Conservation (phyloP, 2,329 filamentous ascomycete genomes). For the Phyllachora maydis region DNA sequence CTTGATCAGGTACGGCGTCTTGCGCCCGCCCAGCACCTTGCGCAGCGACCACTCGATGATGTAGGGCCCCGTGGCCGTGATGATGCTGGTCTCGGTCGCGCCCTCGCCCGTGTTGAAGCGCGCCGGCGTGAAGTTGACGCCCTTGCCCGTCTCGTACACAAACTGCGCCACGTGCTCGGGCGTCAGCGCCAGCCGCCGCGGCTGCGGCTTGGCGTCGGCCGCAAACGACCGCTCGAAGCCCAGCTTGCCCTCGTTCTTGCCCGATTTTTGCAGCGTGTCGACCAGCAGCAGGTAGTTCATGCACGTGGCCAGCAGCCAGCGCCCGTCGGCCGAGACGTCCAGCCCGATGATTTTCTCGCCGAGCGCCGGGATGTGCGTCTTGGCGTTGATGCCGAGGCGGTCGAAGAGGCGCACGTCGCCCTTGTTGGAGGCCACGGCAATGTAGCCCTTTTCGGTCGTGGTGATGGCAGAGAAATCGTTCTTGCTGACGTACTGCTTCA, state of each 20-base stretch:
- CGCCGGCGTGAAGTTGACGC: conserved; percentile 73
- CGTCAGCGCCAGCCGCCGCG: conserved; percentile 69
- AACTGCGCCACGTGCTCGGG: conserved; percentile 93
- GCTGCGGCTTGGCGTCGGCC: conserved; percentile 84
- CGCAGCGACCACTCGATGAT: conserved; percentile 93
- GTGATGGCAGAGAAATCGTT: conserved; percentile 92
- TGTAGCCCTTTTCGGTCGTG: conserved; percentile 90
- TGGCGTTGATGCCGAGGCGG: conserved; percentile 87
- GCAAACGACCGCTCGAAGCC: conserved; percentile 88
- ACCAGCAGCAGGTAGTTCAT: conserved; percentile 88
- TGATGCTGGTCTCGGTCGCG: conserved; percentile 73
- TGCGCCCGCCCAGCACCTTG: conserved; percentile 63
- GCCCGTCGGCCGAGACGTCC: conserved; percentile 86
- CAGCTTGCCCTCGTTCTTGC: conserved; percentile 95
- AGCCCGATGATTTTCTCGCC: conserved; percentile 89
- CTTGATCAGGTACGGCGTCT: conserved; percentile 90
- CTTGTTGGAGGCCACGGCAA: conserved; percentile 94
- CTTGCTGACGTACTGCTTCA: conserved; percentile 94
- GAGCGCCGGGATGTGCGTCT: conserved; percentile 88
- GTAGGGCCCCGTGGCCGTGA: conserved; percentile 90
- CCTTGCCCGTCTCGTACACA: conserved; percentile 80
- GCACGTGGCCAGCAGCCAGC: conserved; percentile 88
- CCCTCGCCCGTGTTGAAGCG: conserved; percentile 84
- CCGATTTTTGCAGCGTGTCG: conserved; percentile 72
- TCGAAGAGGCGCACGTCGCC: conserved; percentile 94